Base-by-base conservation (phyloP, 176 grass and related monocot genomes). In the Bothriochloa decipiens region DNA sequence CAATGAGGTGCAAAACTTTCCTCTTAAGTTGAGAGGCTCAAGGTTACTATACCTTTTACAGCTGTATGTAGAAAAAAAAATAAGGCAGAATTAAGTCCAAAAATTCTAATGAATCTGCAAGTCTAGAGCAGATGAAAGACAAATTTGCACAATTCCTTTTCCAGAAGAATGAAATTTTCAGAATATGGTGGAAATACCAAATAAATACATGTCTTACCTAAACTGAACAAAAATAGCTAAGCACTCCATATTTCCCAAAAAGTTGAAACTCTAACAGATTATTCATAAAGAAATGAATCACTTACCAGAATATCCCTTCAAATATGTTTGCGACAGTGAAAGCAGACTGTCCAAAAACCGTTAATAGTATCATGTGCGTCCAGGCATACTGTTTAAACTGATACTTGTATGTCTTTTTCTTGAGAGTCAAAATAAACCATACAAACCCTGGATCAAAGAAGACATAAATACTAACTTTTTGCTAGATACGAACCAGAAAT, bases 321-420 rank as follows among this genome's bases (percentile, higher is more conserved):
- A 99, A 99, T 91, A 99, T 99, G 90, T 96, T 99, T 89, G 91
- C 97, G n/a, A 99, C 97, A 13, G 97, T 99, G 71, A 99, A 99
- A 68, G 97, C 87, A 26, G 97, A 99, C 64, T 99, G 97, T 4
- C 68, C 90, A 79, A 91, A 99, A 78, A 99, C 97, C 25, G 86
- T 94, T 65, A 99, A 81, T 89, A 99, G 97, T 72, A 99, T 99
- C 97, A 99, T 99, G 84, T 92, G 97, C 2, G 93, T 99, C 97
- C 97, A 99, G 22, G 97, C 97, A 87, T 99, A 99, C 80, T 99
- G 97, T 84, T 94, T 99, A 74, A 99, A 99, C 79, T 99, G 97
- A 83, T 99, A 99, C 72, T 96, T 99, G 84, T 99, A 99, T 84
- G 86, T 84, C 88, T 96, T 99, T 83, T 99, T 99, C 91, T 99